Base-by-base conservation (phyloP, 2,329 filamentous ascomycete genomes). In the Aureobasidium subglaciale region DNA sequence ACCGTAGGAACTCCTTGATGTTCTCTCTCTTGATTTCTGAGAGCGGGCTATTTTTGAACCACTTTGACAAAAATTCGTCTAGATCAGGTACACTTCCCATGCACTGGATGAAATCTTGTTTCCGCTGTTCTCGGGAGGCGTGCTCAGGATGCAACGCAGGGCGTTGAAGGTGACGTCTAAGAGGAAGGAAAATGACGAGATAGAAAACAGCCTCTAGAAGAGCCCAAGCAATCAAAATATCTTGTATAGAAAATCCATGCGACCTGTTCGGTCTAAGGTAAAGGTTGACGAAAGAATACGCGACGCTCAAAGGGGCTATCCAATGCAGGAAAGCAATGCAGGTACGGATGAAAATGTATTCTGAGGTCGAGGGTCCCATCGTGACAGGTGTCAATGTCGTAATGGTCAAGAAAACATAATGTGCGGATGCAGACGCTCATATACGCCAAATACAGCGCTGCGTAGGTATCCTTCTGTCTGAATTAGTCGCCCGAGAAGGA, bases 21-120 rank as follows among this genome's bases (percentile, higher is more conserved):
- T 88, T 87, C n/a, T 87, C 83, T n/a, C 78, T 73, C 41, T 77
- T 74, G 55, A 89, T 81, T 30, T 85, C 81, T 16, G 72, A 66
- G 1, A 73, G 56, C 9, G 77, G 71, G 1, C 84, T 81, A 29
- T 79, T 81, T n/a, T 83, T 72, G 60, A 88, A 87, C 86, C 86
- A 89, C 58, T 75, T 74, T 46, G 71, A 74, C 38, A 89, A 60
- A 63, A 86, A 88, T 20, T 68, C 67, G 54, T 81, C 78, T 0
- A 74, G 71, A 59, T 83, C 76, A 1, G 78, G 71, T 4, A 85
- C 74, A 61, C 78, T 81, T 29, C 70, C 71, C 58, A 78, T 71
- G 67, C 81, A 83, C 35, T 75, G 75, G 49, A 75, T 68, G 63
- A 87, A 86, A 2, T 88, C 70, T 1, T 67, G 73, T 38, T 72